phyloP scores from a whole-genome alignment of 768 basidiomycete genomes.

The Mycena capillaripes region DNA sequence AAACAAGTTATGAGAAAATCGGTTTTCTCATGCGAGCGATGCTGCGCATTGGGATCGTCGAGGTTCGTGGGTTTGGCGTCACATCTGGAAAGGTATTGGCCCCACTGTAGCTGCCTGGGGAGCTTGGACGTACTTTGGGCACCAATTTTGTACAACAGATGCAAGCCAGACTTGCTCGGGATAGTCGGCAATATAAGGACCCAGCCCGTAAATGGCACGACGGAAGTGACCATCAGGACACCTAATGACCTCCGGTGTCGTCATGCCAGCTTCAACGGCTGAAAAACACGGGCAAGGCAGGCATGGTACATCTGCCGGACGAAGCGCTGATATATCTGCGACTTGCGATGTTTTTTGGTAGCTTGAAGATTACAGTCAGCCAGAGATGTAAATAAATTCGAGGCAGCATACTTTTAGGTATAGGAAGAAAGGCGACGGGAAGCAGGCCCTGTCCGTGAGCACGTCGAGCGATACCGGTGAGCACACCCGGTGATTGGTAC shows the following conservation, averaged over 20 bases:
- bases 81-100: background rate
- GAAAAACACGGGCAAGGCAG: conserved; percentile 37
- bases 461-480: background rate
- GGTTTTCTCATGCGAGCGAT: conserved; percentile 41
- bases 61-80: background rate
- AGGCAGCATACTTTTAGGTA: background rate
- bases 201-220: conserved; percentile 42
- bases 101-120: no score
- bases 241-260: conserved; percentile 30
- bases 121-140: conserved; percentile 26
- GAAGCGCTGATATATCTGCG: conserved; percentile 14
- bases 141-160: conserved; percentile 44
- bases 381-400: no score
- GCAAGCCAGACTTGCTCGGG: conserved; percentile 44
- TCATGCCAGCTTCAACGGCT: conserved; percentile 41
- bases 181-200: conserved; percentile 47
- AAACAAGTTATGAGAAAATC: conserved; percentile 16
- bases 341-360: background rate
- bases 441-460: conserved; percentile 9
- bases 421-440: conserved; percentile 13
- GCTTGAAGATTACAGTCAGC: background rate
- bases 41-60: background rate
- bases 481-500: conserved; percentile 41
- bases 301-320: conserved; percentile 33
- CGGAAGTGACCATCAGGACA: conserved; percentile 47